Conservation (phyloP, 768 basidiomycete species). For the Leccinum pellstonianum region DNA sequence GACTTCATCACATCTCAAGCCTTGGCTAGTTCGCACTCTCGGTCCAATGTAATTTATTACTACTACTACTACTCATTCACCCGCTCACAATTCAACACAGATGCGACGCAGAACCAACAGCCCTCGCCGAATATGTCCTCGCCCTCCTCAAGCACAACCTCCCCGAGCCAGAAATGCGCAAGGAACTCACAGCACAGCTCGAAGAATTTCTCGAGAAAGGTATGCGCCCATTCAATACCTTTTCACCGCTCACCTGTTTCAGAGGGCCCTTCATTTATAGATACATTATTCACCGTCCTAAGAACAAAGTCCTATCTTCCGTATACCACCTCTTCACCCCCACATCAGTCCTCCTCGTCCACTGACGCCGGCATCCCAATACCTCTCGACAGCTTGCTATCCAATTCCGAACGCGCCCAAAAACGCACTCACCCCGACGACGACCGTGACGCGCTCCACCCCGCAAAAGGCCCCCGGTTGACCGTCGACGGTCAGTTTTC, state of each 20-base stretch:
- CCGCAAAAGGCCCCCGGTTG: slow-evolving; percentile 72
- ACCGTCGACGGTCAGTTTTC: slow-evolving; percentile 64
- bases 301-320: slow-evolving; percentile 85
- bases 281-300: slow-evolving; percentile 81
- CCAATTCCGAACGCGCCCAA: slow-evolving; percentile 51
- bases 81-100: slow-evolving; percentile 38
- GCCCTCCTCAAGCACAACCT: slow-evolving; percentile 91
- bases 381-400: slow-evolving; percentile 64
- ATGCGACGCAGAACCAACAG: slow-evolving; percentile 94
- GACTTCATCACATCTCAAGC: slow-evolving; percentile 66
- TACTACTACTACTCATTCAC: too few relatives aligned
- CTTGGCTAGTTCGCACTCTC: slow-evolving; percentile 85
- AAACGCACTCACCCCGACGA: slow-evolving; percentile 68
- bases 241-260: slow-evolving; percentile 19
- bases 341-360: slow-evolving; percentile 32
- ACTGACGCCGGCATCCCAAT: slow-evolving; percentile 75
- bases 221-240: slow-evolving; percentile 30
- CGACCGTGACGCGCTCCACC: slow-evolving; percentile 55
- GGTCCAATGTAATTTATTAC: slow-evolving; percentile 68
- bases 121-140: slow-evolving; percentile 91
- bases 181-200: slow-evolving; percentile 72
- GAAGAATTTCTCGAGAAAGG: slow-evolving; percentile 94
- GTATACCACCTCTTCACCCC: slow-evolving; percentile 50
- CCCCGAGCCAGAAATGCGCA: slow-evolving; percentile 76
- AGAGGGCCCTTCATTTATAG: slow-evolving; percentile 77